These are phyloP conservation scores for Cystobasidium slooffiae DNA, from an alignment of 1,284 basidiomycete genomes.

Conservation along the genomic window DNA sequence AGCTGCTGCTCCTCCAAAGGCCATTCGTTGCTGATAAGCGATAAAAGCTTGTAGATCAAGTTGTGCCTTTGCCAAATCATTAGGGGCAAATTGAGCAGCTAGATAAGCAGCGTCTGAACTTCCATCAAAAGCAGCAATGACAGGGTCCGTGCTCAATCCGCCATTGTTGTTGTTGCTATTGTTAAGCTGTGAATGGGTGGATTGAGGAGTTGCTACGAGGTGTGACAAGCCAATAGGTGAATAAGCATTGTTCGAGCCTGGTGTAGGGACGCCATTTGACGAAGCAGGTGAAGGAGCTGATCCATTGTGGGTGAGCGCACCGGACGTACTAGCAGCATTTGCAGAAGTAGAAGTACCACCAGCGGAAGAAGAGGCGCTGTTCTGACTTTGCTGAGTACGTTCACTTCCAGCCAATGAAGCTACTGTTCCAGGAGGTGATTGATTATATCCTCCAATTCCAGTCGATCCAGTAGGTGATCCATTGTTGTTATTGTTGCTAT, in stretches of 20 bases:
- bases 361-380: not conserved
- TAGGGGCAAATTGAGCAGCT: conserved; percentile 21
- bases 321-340: not conserved
- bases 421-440: conserved; percentile 27
- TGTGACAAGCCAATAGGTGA: conserved; percentile 24
- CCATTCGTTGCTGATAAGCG: conserved; percentile 36
- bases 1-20: conserved; percentile 1
- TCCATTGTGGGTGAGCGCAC: conserved; percentile 3
- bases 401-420: conserved; percentile 26
- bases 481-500: not conserved
- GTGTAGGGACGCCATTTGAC: conserved; percentile 30
- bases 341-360: too few species aligned
- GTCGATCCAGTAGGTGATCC: not conserved
- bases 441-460: not conserved
- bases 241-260: conserved; percentile 19
- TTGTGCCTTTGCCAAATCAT: conserved; percentile 33
- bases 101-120: conserved; percentile 22
- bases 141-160: not conserved
- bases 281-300: conserved; percentile 40
- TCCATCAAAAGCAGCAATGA: conserved; percentile 8
- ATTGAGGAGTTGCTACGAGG: conserved; percentile 11
- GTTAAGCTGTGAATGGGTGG: conserved; percentile 5
- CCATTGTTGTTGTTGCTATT: not conserved
- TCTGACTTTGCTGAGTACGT: conserved; percentile 17
- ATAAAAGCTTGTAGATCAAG: conserved; percentile 34